A percentile compares a stretch with the other conserved stretches of the same genome.
phyloP scores from a whole-genome alignment of 495 filamentous ascomycete species.

The Clohesyomyces aquaticus region DNA sequence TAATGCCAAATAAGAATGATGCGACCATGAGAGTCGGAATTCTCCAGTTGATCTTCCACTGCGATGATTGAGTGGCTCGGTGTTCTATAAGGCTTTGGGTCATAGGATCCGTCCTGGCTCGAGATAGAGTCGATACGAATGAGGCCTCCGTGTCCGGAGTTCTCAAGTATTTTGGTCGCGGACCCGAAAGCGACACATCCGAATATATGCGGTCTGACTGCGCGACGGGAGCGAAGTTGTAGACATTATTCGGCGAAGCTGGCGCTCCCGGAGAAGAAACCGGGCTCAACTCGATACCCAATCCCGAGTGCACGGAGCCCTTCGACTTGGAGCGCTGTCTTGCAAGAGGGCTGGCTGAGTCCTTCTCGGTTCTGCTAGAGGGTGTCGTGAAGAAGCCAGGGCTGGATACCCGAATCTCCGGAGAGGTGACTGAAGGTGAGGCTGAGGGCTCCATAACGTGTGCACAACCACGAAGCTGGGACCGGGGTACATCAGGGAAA shows the following conservation, averaged over 20 bases:
- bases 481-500: background rate
- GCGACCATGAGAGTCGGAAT: slow-evolving; percentile 44
- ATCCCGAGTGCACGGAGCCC: background rate
- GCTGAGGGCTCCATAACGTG: background rate
- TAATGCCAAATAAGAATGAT: slow-evolving; percentile 44
- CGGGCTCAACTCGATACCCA: background rate
- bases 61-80: slow-evolving; percentile 20
- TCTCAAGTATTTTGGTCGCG: background rate
- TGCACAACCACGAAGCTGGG: background rate
- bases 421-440: background rate
- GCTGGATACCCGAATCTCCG: background rate
- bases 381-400: background rate
- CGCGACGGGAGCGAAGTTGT: background rate
- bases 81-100: slow-evolving; percentile 29
- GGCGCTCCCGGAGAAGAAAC: background rate
- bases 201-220: background rate
- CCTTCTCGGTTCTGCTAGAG: background rate
- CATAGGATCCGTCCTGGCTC: slow-evolving; percentile 27
- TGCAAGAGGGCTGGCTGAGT: background rate
- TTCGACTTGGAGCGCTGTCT: background rate
- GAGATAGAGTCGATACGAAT: slow-evolving; percentile 7
- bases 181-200: background rate
- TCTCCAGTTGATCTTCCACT: slow-evolving; percentile 50
- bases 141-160: slow-evolving; percentile 16
- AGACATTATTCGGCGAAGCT: background rate